Evolutionary conservation across 495 filamentous ascomycete genomes (phyloP).

Genomic region (Podospora bellae-mahoneyi): DNA sequence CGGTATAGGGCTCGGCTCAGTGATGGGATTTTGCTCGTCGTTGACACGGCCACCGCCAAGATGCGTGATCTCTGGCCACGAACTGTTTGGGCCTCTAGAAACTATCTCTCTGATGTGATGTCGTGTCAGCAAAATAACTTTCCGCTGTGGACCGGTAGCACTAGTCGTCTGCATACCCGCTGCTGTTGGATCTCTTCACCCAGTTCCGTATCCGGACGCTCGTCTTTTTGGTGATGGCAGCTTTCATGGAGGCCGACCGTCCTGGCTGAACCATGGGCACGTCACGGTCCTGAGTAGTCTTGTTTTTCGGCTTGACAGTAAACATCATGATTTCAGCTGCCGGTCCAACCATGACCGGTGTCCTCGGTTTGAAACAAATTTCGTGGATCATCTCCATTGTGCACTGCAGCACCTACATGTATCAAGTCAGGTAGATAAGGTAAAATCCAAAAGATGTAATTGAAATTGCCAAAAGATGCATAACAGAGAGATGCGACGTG

Average conservation of each 20-base stretch:
- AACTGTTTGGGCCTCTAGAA: not conserved
- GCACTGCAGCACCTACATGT: not conserved
- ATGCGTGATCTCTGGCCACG: conserved; percentile 30
- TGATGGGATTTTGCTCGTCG: not conserved
- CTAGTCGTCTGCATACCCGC: conserved; percentile 16
- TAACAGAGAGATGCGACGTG: too few species aligned
- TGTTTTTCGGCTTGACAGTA: not conserved
- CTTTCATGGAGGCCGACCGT: conserved; percentile 20
- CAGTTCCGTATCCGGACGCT: conserved; percentile 29
- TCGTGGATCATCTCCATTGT: conserved; percentile 9
- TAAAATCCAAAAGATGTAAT: too few species aligned
- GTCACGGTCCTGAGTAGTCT: not conserved
- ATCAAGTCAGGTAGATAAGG: too few species aligned
- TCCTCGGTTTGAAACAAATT: not conserved
- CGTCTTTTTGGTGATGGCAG: conserved; percentile 17
- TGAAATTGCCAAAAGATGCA: too few species aligned
- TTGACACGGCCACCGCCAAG: conserved; percentile 34
- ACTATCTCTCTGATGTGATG: too few species aligned
- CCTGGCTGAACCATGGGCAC: not conserved
- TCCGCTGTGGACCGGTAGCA: not conserved
- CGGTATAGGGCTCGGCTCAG: not conserved
- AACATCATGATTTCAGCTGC: conserved; percentile 9
- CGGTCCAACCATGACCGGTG: not conserved
- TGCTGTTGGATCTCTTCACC: conserved; percentile 31
- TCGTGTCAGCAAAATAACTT: conserved; percentile 1